These are phyloP conservation scores for Excoecaria agallocha DNA, from an alignment of 345 rosid genomes.

Conservation along the genomic window DNA sequence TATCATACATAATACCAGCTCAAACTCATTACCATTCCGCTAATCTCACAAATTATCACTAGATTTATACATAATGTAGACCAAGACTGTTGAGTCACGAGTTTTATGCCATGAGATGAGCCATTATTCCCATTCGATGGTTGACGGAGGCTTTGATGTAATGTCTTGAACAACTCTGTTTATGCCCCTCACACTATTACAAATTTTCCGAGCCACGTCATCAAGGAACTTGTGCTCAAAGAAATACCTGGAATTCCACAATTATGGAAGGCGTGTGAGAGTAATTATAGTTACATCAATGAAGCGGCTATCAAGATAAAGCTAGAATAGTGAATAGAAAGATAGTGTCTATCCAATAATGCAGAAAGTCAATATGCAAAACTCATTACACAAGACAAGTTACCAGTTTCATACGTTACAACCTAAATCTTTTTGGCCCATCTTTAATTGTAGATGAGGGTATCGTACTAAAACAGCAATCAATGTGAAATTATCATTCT, in stretches of 20 bases:
- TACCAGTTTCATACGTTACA: neutral
- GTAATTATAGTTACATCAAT: neutral
- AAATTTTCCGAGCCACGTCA: conserved; percentile 78
- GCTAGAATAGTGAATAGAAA: neutral
- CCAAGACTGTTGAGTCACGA: neutral
- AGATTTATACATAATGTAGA: conserved; percentile 17
- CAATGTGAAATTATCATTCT: neutral
- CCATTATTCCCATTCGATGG: conserved; percentile 91
- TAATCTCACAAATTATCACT: conserved; percentile 4
- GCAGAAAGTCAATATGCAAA: neutral
- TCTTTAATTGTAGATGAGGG: neutral
- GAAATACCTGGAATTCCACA: conserved; percentile 60
- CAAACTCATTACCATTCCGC: conserved; percentile 10
- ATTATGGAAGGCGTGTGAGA: neutral
- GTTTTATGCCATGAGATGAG: neutral
- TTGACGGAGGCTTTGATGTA: conserved; percentile 97
- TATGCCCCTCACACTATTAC: conserved; percentile 91
- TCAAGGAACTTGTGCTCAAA: conserved; percentile 94
- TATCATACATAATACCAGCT: conserved; percentile 8
- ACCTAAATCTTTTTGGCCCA: neutral
- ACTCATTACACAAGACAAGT: neutral
- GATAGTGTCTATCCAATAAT: neutral
- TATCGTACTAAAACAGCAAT: neutral
- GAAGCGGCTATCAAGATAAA: neutral
- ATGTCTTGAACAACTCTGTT: conserved; percentile 97